Evolutionary conservation across 2,329 filamentous ascomycete species (phyloP).

Genomic region (Bipolaris cookei): DNA sequence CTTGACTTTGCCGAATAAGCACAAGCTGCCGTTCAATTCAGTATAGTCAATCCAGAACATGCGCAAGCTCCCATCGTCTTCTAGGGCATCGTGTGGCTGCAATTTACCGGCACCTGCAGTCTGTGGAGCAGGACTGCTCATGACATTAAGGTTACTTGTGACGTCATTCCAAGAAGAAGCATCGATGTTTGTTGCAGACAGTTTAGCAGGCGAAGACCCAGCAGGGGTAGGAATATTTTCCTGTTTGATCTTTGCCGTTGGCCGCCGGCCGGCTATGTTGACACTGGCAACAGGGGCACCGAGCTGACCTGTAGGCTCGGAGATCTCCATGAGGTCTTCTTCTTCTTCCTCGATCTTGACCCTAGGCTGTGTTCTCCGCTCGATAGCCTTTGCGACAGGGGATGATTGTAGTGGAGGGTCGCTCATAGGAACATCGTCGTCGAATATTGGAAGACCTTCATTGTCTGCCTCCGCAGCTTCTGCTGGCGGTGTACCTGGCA

Average conservation of each 20-base stretch:
- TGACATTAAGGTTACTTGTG: conserved; percentile 82
- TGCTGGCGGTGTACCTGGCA: conserved; percentile 50
- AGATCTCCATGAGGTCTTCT: conserved; percentile 85
- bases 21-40: conserved; percentile 88
- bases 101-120: conserved; percentile 76
- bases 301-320: conserved; percentile 71
- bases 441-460: conserved; percentile 65
- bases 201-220: conserved; percentile 76
- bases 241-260: conserved; percentile 74
- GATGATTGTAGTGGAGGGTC: conserved; percentile 82
- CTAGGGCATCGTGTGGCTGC: conserved; percentile 81
- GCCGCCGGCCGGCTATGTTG: conserved; percentile 83
- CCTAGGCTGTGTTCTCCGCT: conserved; percentile 67
- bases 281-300: conserved; percentile 72
- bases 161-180: conserved; percentile 88
- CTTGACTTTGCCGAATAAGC: conserved; percentile 93
- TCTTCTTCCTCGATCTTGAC: conserved; percentile 71
- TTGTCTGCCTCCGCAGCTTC: conserved; percentile 55
- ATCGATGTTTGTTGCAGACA: conserved; percentile 65
- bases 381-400: conserved; percentile 77
- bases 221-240: conserved; percentile 71
- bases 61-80: conserved; percentile 86
- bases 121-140: conserved; percentile 74
- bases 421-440: conserved; percentile 79
- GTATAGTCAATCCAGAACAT: conserved; percentile 99